Conservation (phyloP, 148 eudicot species). For the Camellia lanceoleosa region DNA sequence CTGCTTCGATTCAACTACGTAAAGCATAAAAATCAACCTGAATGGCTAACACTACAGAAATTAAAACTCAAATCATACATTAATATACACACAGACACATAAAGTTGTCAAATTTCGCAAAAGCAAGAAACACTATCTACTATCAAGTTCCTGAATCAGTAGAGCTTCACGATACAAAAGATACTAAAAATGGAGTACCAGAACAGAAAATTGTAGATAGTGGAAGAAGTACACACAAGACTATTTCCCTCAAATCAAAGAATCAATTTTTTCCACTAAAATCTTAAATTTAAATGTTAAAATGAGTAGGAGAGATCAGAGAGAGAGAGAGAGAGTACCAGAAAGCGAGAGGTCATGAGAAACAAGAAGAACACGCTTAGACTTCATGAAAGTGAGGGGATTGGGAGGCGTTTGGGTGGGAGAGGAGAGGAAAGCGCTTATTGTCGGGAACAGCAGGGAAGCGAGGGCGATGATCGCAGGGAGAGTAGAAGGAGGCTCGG, state of each 20-base stretch:
- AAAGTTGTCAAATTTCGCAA: not conserved
- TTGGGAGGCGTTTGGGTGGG: slow-evolving; percentile 11
- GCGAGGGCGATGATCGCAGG: slow-evolving; percentile 55
- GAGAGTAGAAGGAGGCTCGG: slow-evolving; percentile 53
- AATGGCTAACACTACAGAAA: not conserved
- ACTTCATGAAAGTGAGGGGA: slow-evolving; percentile 90
- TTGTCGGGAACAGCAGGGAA: slow-evolving; percentile 21
- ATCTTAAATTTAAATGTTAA: not conserved
- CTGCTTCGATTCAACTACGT: not conserved
- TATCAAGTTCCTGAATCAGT: not conserved
- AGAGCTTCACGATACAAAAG: not conserved
- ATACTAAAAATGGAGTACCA: not conserved
- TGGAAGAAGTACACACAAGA: not conserved
- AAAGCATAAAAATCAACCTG: not conserved
- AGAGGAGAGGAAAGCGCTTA: slow-evolving; percentile 21
- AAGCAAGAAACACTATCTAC: not conserved
- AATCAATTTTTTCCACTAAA: not conserved
- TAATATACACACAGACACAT: not conserved
- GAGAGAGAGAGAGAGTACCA: slow-evolving; percentile 33
- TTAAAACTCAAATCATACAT: not conserved
- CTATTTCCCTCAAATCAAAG: not conserved
- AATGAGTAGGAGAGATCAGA: not conserved
- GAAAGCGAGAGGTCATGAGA: slow-evolving; percentile 97
- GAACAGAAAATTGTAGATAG: not conserved
- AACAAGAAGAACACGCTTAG: slow-evolving; percentile 81